These are phyloP conservation scores for Lophiostoma macrostomum DNA, from an alignment of 495 filamentous ascomycete species.

Conservation along the genomic window DNA sequence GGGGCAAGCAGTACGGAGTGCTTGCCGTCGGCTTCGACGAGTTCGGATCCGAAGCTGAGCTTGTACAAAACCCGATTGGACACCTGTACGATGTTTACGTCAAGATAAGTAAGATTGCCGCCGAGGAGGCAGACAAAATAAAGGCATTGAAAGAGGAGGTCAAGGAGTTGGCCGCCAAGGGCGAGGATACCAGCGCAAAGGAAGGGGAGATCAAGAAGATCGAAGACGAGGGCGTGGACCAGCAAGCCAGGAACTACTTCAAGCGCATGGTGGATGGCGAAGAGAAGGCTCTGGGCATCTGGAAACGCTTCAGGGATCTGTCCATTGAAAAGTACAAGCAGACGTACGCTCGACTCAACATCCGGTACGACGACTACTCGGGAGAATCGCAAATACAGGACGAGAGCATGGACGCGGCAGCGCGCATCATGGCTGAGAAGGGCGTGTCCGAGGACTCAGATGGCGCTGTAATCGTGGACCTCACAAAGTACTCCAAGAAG, in stretches of 20 bases:
- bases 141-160: slow-evolving; percentile 52
- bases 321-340: slow-evolving; percentile 36
- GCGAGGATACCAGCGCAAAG: slow-evolving; percentile 29
- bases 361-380: slow-evolving; percentile 88
- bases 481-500: slow-evolving; percentile 80
- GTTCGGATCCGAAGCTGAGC: slow-evolving; percentile 61
- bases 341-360: slow-evolving; percentile 56
- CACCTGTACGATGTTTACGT: slow-evolving; percentile 67
- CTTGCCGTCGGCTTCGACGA: slow-evolving; percentile 64
- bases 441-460: slow-evolving; percentile 77
- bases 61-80: slow-evolving; percentile 61
- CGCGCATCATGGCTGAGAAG: slow-evolving; percentile 63
- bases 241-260: slow-evolving; percentile 76
- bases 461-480: slow-evolving; percentile 85
- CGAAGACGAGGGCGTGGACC: slow-evolving; percentile 46
- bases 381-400: slow-evolving; percentile 89
- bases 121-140: slow-evolving; percentile 50
- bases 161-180: slow-evolving; percentile 27
- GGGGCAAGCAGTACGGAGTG: slow-evolving; percentile 73
- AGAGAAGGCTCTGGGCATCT: slow-evolving; percentile 68
- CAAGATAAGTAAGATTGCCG: slow-evolving; percentile 21
- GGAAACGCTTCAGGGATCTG: slow-evolving; percentile 86
- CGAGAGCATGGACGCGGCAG: slow-evolving; percentile 69
- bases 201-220: slow-evolving; percentile 35
- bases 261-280: slow-evolving; percentile 87